phyloP scores from a whole-genome alignment of 306 rosid species.

The Vicia faba region DNA sequence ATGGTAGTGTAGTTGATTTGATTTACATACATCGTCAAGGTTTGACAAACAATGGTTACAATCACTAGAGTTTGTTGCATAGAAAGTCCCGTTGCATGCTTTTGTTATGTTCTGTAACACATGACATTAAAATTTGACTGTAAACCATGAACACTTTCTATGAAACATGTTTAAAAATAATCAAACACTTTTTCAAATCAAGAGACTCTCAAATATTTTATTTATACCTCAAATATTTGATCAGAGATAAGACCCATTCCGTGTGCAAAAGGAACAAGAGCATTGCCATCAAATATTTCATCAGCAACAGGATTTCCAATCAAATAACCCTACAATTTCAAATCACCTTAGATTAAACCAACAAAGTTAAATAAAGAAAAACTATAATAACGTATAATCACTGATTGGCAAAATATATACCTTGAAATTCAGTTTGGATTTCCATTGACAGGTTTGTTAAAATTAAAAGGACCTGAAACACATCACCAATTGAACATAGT shows the following conservation, averaged over 20 bases:
- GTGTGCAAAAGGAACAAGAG: neutral
- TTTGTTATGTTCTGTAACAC: neutral
- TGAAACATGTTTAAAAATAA: no score
- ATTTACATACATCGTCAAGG: neutral
- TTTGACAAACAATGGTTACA: neutral
- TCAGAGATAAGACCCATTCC: constrained; percentile 36
- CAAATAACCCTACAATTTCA: constrained; percentile 63
- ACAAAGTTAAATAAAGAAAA: constrained; percentile 22
- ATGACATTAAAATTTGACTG: neutral
- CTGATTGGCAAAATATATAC: neutral
- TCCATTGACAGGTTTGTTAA: constrained; percentile 54
- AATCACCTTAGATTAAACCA: constrained; percentile 28
- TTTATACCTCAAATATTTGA: constrained; percentile 73
- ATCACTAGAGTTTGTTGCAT: constrained; percentile 3
- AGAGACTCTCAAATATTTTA: no score
- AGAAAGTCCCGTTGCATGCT: neutral
- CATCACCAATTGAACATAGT: neutral
- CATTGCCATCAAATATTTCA: constrained; percentile 74
- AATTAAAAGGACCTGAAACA: constrained; percentile 83
- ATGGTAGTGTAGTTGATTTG: no score
- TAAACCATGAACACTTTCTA: no score
- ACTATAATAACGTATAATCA: constrained; percentile 5
- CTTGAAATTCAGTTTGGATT: constrained; percentile 47
- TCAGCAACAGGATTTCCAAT: constrained; percentile 90
- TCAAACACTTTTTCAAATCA: no score